Conservation (phyloP, 352 stramenopile species). For the Pythium scleroteichum region DNA sequence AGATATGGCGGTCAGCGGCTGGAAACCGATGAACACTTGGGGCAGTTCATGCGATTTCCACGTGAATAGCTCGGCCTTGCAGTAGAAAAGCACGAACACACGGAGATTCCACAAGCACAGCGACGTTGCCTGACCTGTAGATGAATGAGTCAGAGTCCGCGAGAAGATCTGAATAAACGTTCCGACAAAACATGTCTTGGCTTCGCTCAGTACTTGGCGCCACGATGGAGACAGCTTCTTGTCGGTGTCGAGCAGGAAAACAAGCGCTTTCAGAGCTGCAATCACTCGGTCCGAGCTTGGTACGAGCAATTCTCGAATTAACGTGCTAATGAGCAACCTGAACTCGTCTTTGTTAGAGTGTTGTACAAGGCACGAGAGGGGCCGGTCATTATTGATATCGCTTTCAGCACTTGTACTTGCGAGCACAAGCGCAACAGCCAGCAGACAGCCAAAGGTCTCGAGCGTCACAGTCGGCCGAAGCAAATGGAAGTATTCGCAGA, state of each 20-base stretch:
- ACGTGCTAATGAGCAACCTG: slow-evolving; percentile 53
- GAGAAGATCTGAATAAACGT: slow-evolving; percentile 39
- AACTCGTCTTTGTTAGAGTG: slow-evolving; percentile 77
- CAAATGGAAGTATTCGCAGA: slow-evolving; percentile 55
- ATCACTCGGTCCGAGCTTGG: slow-evolving; percentile 44
- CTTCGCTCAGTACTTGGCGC: slow-evolving; percentile 47
- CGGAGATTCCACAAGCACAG: slow-evolving; percentile 57
- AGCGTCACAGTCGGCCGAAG: slow-evolving; percentile 48
- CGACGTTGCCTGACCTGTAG: neutral
- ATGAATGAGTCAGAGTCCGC: slow-evolving; percentile 27
- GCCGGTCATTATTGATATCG: neutral
- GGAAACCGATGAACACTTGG: slow-evolving; percentile 67
- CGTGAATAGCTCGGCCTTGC: slow-evolving; percentile 77
- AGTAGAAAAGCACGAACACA: slow-evolving; percentile 67
- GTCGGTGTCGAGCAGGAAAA: slow-evolving; percentile 57
- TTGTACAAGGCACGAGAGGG: slow-evolving; percentile 33
- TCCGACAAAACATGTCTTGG: slow-evolving; percentile 54
- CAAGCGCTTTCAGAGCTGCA: slow-evolving; percentile 51
- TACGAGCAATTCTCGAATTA: slow-evolving; percentile 54
- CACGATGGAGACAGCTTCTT: slow-evolving; percentile 56
- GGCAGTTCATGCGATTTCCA: slow-evolving; percentile 76
- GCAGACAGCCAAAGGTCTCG: slow-evolving; percentile 62
- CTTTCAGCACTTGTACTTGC: neutral
- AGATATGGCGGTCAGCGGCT: slow-evolving; percentile 44
- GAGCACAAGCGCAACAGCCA: slow-evolving; percentile 50